Percentiles rank a stretch among this genome's conserved stretches.
These are phyloP conservation scores for Lactarius psammicola DNA, from an alignment of 768 basidiomycete species.

Conservation along the genomic window DNA sequence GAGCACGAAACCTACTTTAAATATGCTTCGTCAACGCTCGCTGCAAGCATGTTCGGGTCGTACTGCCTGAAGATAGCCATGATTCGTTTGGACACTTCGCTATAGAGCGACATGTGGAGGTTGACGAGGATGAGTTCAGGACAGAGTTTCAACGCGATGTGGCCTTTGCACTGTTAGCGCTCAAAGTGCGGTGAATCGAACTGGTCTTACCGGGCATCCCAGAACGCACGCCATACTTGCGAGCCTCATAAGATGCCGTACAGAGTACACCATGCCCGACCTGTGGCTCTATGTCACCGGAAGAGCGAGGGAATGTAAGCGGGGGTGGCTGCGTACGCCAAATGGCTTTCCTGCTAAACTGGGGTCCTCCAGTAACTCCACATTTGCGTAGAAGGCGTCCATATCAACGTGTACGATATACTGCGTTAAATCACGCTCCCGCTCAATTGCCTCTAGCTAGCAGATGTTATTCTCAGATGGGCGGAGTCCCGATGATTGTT, in stretches of 20 bases:
- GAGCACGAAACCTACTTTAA: slow-evolving; percentile 63
- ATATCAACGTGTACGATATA: slow-evolving; percentile 93
- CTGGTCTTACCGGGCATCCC: slow-evolving; percentile 81
- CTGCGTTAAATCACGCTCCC: slow-evolving; percentile 74
- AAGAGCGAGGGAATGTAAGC: too few species aligned
- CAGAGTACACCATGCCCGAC: slow-evolving; percentile 83
- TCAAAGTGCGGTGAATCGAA: background rate
- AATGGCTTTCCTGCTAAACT: slow-evolving; percentile 69
- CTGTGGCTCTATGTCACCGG: slow-evolving; percentile 34
- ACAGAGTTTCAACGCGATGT: slow-evolving; percentile 91
- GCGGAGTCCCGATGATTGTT: background rate
- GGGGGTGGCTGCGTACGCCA: slow-evolving; percentile 47
- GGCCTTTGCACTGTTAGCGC: slow-evolving; percentile 47
- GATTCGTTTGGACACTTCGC: slow-evolving; percentile 67
- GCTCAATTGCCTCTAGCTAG: slow-evolving; percentile 70
- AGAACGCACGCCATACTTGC: slow-evolving; percentile 87
- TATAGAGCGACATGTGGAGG: slow-evolving; percentile 58
- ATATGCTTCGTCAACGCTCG: slow-evolving; percentile 89
- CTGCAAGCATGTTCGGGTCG: slow-evolving; percentile 71
- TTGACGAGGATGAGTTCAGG: slow-evolving; percentile 77
- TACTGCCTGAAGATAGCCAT: slow-evolving; percentile 68
- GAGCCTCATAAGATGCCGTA: slow-evolving; percentile 91
- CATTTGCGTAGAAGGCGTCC: slow-evolving; percentile 89
- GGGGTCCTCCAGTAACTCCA: slow-evolving; percentile 68
- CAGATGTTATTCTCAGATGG: slow-evolving; percentile 10